Conservation (phyloP, 2,329 filamentous ascomycete species). For the Diaporthe citrichinensis region DNA sequence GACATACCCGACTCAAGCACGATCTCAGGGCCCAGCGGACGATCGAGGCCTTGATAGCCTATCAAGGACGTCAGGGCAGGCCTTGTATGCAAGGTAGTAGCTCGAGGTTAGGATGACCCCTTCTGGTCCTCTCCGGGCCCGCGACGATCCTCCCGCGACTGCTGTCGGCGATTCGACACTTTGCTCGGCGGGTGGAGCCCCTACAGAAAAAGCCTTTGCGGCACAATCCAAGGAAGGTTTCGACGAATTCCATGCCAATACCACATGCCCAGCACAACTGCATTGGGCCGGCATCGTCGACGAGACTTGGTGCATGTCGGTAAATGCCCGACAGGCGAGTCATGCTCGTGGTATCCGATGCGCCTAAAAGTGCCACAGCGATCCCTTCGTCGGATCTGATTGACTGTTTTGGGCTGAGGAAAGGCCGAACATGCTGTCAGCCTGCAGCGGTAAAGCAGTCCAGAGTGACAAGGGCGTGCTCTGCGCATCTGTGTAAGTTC, state of each 20-base stretch:
- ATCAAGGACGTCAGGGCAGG: not conserved
- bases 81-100: not conserved
- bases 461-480: not conserved
- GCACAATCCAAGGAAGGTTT: conserved; percentile 16
- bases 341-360: conserved; percentile 28
- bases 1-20: conserved; percentile 21
- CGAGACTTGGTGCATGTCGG: not conserved
- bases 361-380: conserved; percentile 4
- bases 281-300: conserved; percentile 14
- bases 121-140: not conserved
- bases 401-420: conserved; percentile 2
- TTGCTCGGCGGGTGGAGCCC: conserved; percentile 5
- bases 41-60: not conserved
- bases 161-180: conserved; percentile 2
- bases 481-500: not conserved
- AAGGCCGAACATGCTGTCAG: conserved; percentile 23
- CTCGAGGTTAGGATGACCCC: conserved; percentile 15
- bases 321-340: conserved; percentile 29
- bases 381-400: conserved; percentile 21
- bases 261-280: not conserved
- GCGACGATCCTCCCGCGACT: conserved; percentile 17
- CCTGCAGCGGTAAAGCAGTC: conserved; percentile 12
- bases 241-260: conserved; percentile 20
- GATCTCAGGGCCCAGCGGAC: not conserved
- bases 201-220: not conserved